Percentiles rank a stretch among this genome's conserved stretches.
Conservation (phyloP, 169 alveolate genomes). For the Plasmodium coatneyi region DNA sequence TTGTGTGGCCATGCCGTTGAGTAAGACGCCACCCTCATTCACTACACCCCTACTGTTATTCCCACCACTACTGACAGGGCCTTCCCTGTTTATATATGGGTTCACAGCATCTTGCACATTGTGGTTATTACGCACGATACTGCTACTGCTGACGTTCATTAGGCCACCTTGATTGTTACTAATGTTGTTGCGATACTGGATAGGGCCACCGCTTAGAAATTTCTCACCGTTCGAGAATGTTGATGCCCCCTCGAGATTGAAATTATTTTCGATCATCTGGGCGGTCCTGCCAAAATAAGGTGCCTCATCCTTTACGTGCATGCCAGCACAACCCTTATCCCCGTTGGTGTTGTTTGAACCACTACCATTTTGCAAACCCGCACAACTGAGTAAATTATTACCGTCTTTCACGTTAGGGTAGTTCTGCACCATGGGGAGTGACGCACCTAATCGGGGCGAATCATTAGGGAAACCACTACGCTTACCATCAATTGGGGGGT, state of each 20-base stretch:
- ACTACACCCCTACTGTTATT: background rate
- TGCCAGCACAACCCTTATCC: background rate
- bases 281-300: background rate
- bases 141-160: background rate
- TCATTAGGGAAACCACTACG: background rate
- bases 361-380: background rate
- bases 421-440: background rate
- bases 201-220: background rate
- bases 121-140: background rate
- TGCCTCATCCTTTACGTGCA: background rate
- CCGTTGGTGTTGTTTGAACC: background rate
- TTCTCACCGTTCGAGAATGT: background rate
- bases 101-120: background rate
- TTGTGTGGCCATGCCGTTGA: background rate
- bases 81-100: background rate
- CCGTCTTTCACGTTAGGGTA: background rate
- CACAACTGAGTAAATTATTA: background rate
- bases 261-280: background rate
- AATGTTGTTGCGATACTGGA: background rate
- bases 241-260: background rate
- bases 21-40: background rate
- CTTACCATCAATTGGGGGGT: background rate
- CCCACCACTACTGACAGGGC: background rate
- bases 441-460: background rate
- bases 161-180: background rate